A percentile compares a stretch with the other conserved stretches of the same genome.
phyloP scores from a whole-genome alignment of 345 rosid species.

The Camelina hispida region DNA sequence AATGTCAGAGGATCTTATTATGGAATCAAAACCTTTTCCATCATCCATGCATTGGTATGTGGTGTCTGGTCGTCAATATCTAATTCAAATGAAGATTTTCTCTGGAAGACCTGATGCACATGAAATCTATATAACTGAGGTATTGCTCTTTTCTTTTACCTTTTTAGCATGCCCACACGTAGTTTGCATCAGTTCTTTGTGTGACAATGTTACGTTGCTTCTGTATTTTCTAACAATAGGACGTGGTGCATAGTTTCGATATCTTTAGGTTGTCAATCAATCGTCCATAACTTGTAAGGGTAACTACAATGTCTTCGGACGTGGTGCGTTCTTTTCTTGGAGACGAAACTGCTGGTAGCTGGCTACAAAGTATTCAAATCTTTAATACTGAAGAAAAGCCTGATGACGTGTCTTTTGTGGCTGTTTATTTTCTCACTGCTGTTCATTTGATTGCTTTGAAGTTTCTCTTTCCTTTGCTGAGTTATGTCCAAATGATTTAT shows the following conservation, averaged over 20 bases:
- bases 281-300: conserved; percentile 25
- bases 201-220: background rate
- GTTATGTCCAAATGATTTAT: conserved; percentile 20
- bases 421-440: conserved; percentile 22
- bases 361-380: conserved; percentile 4
- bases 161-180: conserved; percentile 18
- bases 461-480: conserved; percentile 29
- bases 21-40: conserved; percentile 60
- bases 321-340: background rate
- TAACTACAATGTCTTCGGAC: conserved; percentile 8
- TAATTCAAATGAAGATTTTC: conserved; percentile 74
- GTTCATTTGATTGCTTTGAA: conserved; percentile 27
- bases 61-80: conserved; percentile 72
- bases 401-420: background rate
- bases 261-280: conserved; percentile 18
- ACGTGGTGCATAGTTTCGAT: conserved; percentile 9
- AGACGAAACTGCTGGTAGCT: conserved; percentile 4
- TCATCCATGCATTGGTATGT: conserved; percentile 75
- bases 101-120: conserved; percentile 63
- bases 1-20: conserved; percentile 56
- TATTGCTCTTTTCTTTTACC: conserved; percentile 34
- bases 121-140: conserved; percentile 91
- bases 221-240: conserved; percentile 16
- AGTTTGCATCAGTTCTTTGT: conserved; percentile 19
- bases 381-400: background rate